Percentiles rank a stretch among this genome's conserved stretches.
Conservation (phyloP, 2,329 filamentous ascomycete species). For the Talaromyces rugulosus region DNA sequence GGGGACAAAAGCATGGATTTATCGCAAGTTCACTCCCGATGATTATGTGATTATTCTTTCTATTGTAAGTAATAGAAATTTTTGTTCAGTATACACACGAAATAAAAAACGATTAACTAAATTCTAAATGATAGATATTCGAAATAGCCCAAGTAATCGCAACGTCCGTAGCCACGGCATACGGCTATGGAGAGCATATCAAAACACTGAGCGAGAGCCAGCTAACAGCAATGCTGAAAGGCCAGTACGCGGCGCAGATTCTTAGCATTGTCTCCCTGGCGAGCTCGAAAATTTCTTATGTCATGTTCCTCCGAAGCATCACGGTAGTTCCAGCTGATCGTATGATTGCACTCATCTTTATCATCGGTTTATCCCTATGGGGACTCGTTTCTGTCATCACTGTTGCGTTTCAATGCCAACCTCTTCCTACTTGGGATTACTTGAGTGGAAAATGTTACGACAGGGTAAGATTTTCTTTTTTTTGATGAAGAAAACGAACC, state of each 20-base stretch:
- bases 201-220: conserved; percentile 9
- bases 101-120: neutral
- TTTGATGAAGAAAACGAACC: too few species aligned
- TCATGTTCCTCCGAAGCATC: conserved; percentile 21
- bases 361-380: conserved; percentile 16
- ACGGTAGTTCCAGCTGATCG: conserved; percentile 18
- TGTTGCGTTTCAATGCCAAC: conserved; percentile 18
- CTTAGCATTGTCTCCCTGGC: conserved; percentile 20
- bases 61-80: conserved; percentile 13
- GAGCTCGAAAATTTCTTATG: conserved; percentile 22
- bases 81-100: too few species aligned
- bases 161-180: conserved; percentile 18
- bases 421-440: conserved; percentile 19
- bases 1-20: conserved; percentile 22
- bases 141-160: conserved; percentile 20
- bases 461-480: conserved; percentile 13
- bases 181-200: conserved; percentile 21
- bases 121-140: conserved; percentile 6
- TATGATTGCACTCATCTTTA: conserved; percentile 15
- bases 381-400: conserved; percentile 15
- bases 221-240: conserved; percentile 19
- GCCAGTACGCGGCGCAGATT: conserved; percentile 20
- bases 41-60: conserved; percentile 20
- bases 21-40: conserved; percentile 20
- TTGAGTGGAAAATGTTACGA: conserved; percentile 18